Base-by-base conservation (phyloP, 371 early-diverging fungal genomes). In the Coemansia sp. region DNA sequence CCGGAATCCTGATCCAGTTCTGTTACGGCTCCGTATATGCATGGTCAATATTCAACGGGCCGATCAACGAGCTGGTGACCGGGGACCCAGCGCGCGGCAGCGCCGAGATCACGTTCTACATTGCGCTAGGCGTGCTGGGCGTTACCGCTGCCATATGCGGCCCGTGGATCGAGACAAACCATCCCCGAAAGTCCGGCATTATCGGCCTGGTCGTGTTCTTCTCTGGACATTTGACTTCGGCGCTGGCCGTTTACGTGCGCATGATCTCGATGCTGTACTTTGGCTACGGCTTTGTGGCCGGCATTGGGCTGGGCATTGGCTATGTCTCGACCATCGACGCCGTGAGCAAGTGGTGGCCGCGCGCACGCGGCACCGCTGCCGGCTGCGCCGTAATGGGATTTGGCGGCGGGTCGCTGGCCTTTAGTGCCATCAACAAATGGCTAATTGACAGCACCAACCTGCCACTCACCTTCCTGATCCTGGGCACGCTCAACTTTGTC, bases 21-120 rank as follows among this genome's bases (percentile, higher is more conserved):
- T 84, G 84, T 64, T 83, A 82, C 56, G 89, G 89, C 13, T 85
- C 86, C 2, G 81, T 88, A 32, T 88, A 88, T 63, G 87, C 89
- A 9, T 88, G 86, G 85, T 82, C 82, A 2, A 85, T 87, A 34
- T 87, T 82, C 65, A 87, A 88, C 67, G 68, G 72, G 16, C 85
- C 87, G 11, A 81, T 88, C 62, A 86, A 87, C 63, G 61, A 30
- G 16, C 42, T 55, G 2, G 34, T 70, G 5, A 62, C 68, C 48
- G 55, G 62, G 4, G 60, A 68, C 47, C 47, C 67, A 5, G 68
- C 75, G 49, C 72, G 75, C 31, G 73, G 68, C 20, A 70, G 77
- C 30, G 86, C 87, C 14, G 83, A 84, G 26, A 83, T 81, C 57
- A 84, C 86, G 7, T 88, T 87, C 74, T 88, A 86, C 76, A 83